A percentile compares a stretch with the other conserved stretches of the same genome.
Conservation (phyloP, 2,329 filamentous ascomycete species). For the Penicillium digitatum region DNA sequence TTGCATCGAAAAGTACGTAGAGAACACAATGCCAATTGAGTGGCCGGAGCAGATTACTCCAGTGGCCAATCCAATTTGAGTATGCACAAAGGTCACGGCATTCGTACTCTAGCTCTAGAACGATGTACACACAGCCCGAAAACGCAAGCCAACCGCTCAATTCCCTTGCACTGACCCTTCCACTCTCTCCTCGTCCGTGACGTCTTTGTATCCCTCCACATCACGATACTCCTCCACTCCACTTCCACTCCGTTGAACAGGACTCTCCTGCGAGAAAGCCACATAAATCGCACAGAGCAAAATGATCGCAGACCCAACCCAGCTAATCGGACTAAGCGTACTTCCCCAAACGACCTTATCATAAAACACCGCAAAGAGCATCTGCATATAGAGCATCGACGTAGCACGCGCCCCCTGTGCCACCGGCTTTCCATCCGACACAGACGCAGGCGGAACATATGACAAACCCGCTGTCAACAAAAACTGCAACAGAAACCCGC, state of each 20-base stretch:
- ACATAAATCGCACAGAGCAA: slow-evolving; percentile 63
- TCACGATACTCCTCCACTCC: slow-evolving; percentile 2
- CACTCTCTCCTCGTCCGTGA: background rate
- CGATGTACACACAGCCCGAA: background rate
- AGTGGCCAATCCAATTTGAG: background rate
- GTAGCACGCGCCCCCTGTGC: slow-evolving; percentile 50
- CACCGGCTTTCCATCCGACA: slow-evolving; percentile 5
- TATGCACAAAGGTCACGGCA: background rate
- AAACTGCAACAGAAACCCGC: slow-evolving; percentile 82
- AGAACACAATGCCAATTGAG: too few relatives aligned
- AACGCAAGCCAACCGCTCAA: slow-evolving; percentile 7
- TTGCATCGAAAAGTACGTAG: too few relatives aligned
- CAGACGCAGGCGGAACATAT: slow-evolving; percentile 58
- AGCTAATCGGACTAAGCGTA: slow-evolving; percentile 55
- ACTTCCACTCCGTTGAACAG: background rate
- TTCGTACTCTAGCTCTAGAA: background rate
- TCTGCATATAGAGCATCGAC: slow-evolving; percentile 66
- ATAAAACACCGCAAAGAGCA: slow-evolving; percentile 64
- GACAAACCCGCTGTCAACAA: slow-evolving; percentile 74
- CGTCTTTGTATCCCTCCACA: slow-evolving; percentile 6
- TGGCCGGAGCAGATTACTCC: background rate
- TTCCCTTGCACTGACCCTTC: background rate
- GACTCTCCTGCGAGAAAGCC: slow-evolving; percentile 44
- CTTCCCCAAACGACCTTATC: slow-evolving; percentile 62
- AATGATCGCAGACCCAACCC: slow-evolving; percentile 60